Conservation (phyloP, 495 filamentous ascomycete genomes). For the Neurospora sp. region DNA sequence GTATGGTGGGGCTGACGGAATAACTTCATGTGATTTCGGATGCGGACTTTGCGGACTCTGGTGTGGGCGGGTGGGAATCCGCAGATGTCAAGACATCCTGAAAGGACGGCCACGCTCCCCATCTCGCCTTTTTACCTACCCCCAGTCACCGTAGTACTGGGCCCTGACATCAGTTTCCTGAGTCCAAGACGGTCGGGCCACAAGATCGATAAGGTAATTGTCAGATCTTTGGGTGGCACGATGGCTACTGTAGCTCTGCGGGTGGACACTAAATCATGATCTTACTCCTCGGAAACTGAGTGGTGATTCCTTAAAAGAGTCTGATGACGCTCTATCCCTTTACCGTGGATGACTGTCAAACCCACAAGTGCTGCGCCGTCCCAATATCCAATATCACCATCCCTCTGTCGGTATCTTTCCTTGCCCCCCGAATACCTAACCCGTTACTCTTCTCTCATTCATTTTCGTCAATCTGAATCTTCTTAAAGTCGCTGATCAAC, state of each 20-base stretch:
- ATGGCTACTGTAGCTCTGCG: background rate
- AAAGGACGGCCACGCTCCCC: background rate
- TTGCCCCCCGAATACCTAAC: background rate
- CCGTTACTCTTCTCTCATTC: background rate
- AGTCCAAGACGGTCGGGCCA: background rate
- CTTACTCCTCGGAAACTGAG: background rate
- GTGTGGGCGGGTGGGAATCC: background rate
- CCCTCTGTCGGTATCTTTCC: background rate
- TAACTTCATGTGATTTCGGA: background rate
- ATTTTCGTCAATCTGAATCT: slow-evolving; percentile 12
- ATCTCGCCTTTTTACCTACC: background rate
- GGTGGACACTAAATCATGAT: background rate
- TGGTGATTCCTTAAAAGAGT: background rate
- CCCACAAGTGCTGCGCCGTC: background rate
- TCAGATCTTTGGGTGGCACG: background rate
- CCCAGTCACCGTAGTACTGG: background rate
- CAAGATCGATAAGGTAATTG: background rate
- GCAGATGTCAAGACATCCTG: background rate
- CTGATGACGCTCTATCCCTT: background rate
- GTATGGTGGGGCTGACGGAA: background rate
- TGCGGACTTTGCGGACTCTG: background rate
- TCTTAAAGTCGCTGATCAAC: slow-evolving; percentile 19
- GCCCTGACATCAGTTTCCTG: background rate
- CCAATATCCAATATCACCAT: background rate
- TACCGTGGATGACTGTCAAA: background rate